Base-by-base conservation (phyloP, 140 eudicot genomes). In the Stevia rebaudiana region DNA sequence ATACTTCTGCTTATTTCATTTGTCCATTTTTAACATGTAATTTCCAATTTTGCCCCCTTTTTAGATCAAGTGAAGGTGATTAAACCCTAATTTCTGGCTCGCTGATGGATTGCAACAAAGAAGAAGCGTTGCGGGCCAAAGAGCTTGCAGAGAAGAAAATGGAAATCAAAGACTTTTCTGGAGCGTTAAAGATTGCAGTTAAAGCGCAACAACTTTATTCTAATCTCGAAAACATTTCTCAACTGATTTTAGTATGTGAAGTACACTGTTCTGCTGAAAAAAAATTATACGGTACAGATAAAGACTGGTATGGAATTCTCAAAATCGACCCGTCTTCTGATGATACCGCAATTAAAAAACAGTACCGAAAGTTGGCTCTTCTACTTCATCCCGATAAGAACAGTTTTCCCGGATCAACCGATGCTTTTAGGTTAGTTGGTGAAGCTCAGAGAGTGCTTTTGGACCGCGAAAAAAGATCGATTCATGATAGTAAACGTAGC, bases 371-470 rank as follows among this genome's bases (percentile, higher is more conserved):
- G 67, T 68, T 86, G 56, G 95, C 95, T 6, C 84, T 89, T 25
- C 19, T 63, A 23, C 92, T 89, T 36, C 97, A 89, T 71, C 97
- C 97, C 10, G 97, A 89, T 76, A 89, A 86, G 78, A 89, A 89
- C 82, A 79, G 82, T 24, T 83, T 89, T 68, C 12, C 85, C 8
- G 97, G 95, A 33, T 88, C 97, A 8, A 68, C 85, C 6, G 95
- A 82, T 57, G 95, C 97, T 10, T 89, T 89, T 74, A 81, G 83
- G 66, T 63, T 83, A 55, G 77, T 89, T 23, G 84, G 87, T 31
- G 95, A 89, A 65, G 97, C 97, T 36, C 88, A 81, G 37, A 61
- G 82, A 35, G 83, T 89, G 60, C 92, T 89, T 62, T 69, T 82
- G 58, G 87, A 86, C 63, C 68, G 65, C 13, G 82, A 76, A 2